Evolutionary conservation across 495 filamentous ascomycete genomes (phyloP), one percentile per base, ranked within the genome.

Genomic region (Aspergillus cavernicola): DNA sequence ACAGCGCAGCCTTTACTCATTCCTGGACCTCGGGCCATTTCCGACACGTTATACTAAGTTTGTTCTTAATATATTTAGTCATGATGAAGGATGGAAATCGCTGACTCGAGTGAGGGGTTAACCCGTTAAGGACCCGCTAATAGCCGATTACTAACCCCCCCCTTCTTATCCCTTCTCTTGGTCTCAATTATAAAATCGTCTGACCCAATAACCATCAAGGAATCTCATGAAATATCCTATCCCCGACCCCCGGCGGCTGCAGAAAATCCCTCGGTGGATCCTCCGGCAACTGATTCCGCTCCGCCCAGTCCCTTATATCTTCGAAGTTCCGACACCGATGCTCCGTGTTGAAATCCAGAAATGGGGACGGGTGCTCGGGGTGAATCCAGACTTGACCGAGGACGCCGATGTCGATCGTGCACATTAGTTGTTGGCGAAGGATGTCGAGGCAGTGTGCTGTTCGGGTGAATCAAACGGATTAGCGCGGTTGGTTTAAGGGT

Each of bases 301-400:
- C 58, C 4, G 75, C 76, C 77, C 77, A 81, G 22, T 58, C 36
- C 11, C 72, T 46, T 29, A 83, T 52, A 13, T 66, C 71, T 10
- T 81, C 76, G 56, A 75, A 81, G 48, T 81, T 77, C 40, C 74
- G 67, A 60, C 80, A 81, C 48, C 64, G 67, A 52, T 81, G 79
- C 52, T 68, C 53, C 0, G 76, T 79, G 52, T 79, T 75, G 65
- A 82, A 81, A 52, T 81, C 77, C 6, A 75, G 68, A 55, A 74
- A 79, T 0, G 74, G 64, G 12, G 57, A 60, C 1, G 76, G 75
- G 26, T 55, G 22, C 4, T 65, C 50, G 6, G 56, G 52, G 35
- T 75, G 58, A 51, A 66, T 61, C 77, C 77, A 80, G 13, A 80
- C 71, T 47, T 80, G 75, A 5, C 75, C 76, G 0, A 79, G 60